Evolutionary conservation across 345 rosid species (phyloP).

Genomic region (Salix arbutifolia): DNA sequence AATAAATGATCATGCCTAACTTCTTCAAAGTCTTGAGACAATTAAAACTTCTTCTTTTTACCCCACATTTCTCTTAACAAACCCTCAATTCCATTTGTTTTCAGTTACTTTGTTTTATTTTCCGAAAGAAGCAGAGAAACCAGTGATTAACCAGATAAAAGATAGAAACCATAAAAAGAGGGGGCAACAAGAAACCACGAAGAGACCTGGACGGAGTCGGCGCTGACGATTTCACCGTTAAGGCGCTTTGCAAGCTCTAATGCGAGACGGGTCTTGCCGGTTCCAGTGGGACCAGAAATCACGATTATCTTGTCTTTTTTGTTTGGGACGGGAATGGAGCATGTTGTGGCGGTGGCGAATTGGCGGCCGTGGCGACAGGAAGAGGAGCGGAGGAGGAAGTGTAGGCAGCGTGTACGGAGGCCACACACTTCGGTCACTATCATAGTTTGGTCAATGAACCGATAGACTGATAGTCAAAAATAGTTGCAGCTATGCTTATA

Average conservation of each 20-base stretch:
- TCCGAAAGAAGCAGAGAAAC: not conserved
- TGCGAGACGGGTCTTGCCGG: slow-evolving; percentile 84
- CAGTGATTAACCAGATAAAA: not conserved
- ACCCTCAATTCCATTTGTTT: too few relatives aligned
- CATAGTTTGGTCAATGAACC: slow-evolving; percentile 19
- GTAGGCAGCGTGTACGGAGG: slow-evolving; percentile 43
- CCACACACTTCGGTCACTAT: slow-evolving; percentile 37
- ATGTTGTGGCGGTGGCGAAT: slow-evolving; percentile 22
- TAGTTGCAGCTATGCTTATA: not conserved
- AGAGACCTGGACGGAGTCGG: slow-evolving; percentile 88
- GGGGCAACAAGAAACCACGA: not conserved
- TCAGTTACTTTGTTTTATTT: too few relatives aligned
- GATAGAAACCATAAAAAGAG: not conserved
- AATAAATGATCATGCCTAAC: too few relatives aligned
- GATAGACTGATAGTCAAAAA: not conserved
- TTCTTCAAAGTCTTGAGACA: too few relatives aligned
- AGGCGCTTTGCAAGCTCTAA: slow-evolving; percentile 86
- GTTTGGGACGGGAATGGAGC: slow-evolving; percentile 23
- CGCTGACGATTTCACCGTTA: slow-evolving; percentile 92
- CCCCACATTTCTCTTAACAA: too few relatives aligned
- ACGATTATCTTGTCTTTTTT: slow-evolving; percentile 68
- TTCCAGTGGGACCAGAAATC: slow-evolving; percentile 88
- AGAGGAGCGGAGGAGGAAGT: slow-evolving; percentile 23
- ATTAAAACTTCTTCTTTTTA: too few relatives aligned
- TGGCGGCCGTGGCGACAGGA: slow-evolving; percentile 30